Base-by-base conservation (phyloP, 371 early-diverging fungal species). In the Chytridium lagenaria region DNA sequence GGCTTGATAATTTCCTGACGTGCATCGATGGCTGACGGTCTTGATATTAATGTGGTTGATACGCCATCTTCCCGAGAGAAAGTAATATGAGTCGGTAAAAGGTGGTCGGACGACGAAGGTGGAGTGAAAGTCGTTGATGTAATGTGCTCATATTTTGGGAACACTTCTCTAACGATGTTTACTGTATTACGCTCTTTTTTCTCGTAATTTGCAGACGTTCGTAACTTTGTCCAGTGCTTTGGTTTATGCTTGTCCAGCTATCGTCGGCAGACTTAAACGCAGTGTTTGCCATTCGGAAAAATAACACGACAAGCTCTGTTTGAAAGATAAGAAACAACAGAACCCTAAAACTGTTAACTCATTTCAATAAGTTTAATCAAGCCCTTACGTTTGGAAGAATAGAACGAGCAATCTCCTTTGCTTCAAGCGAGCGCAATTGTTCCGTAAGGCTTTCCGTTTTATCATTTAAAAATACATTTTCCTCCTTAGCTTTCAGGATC, bases 231-330 rank as follows among this genome's bases (percentile, higher is more conserved):
- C 57, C 57, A 5, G 57, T 55, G 5, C 23, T 55, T 55, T 55
- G 57, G 57, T 55, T 10, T 7, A 23, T 55, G 10, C 26, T 26
- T 7, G 23, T 30, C 57, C 57, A 55, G 5, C 57, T 23, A 16
- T 55, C 26, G 10, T 19, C 57, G 10, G 26, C 23, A 10, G 26
- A 7, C 23, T 59, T 31, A 1, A 23, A 39, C 19, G 76, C 37
- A 0, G 73, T 70, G 39, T 71, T n/a, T 77, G 44, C 82, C 82
- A 59, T 76, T 67, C 12, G 80, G 70, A 36, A 66, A 71, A 0
- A 80, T 64, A 2, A 78, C 67, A 37, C 76, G 68, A 12, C 40
- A 59, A 7, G 33, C 5, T 1, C 44, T 39, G 57, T 72, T 65
- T 19, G 34, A 40, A 15, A 80, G 66, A 55, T 78, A 80, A 15